Evolutionary conservation across 306 rosid genomes (phyloP), one percentile per base, ranked within the genome.

Genomic region (Cicer chorassanicum): DNA sequence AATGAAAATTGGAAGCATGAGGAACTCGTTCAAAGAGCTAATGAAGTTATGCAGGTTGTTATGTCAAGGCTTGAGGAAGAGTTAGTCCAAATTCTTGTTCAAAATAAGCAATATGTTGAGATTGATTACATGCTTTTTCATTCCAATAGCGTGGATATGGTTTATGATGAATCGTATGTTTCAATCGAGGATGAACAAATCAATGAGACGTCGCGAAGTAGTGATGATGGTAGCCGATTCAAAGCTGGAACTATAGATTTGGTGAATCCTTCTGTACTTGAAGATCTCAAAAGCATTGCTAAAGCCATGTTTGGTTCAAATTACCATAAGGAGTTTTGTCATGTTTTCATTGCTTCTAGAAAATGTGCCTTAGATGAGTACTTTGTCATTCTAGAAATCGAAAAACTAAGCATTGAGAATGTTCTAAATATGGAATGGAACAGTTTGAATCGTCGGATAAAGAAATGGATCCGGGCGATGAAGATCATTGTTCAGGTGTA

Each of bases 51-150:
- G 72, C 85, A 87, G 60, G 68, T 69, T 65, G 88, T 92, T 7
- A 91, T 91, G 91, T 68, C 82, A 4, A 84, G 81, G 84, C 85
- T 91, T 19, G 92, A 89, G 78, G 78, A 80, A 44, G 89, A 86
- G 78, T 50, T 89, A 9, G 42, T 79, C 42, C 84, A 87, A 69
- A 84, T 86, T 81, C 89, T 91, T 11, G 73, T 73, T 54, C 70
- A 82, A 45, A 82, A 87, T 64, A 84, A 81, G 87, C 91, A 83
- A 71, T 78, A 49, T 62, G 74, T 84, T 53, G 87, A 91, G 74
- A 87, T 87, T 8, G 79, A 80, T 44, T 73, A 38, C 78, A 68
- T 83, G 84, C 87, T 89, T 70, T 79, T 82, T 46, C 82, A 74
- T 54, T 86, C 78, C 6, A 55, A 74, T 14, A 79, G 83, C 16